Base-by-base conservation (phyloP, 768 basidiomycete genomes). In the Leccinum sublutescens region DNA sequence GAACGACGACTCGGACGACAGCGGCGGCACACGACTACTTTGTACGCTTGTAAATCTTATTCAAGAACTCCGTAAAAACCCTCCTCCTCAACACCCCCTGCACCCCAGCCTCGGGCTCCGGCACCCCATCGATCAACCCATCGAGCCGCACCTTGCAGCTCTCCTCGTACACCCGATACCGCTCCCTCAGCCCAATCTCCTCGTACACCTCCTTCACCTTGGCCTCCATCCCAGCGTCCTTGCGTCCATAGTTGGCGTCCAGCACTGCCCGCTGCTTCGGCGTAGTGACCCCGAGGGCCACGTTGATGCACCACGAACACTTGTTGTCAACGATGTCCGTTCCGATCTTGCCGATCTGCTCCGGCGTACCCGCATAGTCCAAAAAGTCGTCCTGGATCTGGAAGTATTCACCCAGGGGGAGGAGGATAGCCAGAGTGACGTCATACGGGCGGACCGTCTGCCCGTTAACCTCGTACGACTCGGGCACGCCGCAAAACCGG, bases 281-380 rank as follows among this genome's bases (percentile, higher is more conserved):
- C 4, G 76, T 78, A 2, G 81, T 85, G 45, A 78, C 71, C 17
- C 76, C 72, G 58, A 98, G 80, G 29, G 94, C 97, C 21, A 85
- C 86, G 76, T 97, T 98, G 74, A 98, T 81, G 66, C 88, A 88
- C 97, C 96, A 99, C 17, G 89, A 90, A 75, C 96, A 98, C 78
- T 99, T 99, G 85, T 98, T 98, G 76, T 99, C 96, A 59, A 98
- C 74, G 68, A 99, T 99, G 73, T 98, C 97, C 15, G 96, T 98
- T 21, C 96, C 97, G 59, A 99, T 86, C 78, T 99, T 98, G 50
- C 96, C 96, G 54, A 98, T 89, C 66, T 89, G 82, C 75, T 95
- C 94, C 0, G 94, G 93, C 8, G 91, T 84, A 5, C 88, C 94
- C 19, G 90, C 87, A 71, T 85, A 97, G 75, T 99, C 97, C 67